Conservation (phyloP, 441 rosid genomes). For the Metrosideros polymorpha region DNA sequence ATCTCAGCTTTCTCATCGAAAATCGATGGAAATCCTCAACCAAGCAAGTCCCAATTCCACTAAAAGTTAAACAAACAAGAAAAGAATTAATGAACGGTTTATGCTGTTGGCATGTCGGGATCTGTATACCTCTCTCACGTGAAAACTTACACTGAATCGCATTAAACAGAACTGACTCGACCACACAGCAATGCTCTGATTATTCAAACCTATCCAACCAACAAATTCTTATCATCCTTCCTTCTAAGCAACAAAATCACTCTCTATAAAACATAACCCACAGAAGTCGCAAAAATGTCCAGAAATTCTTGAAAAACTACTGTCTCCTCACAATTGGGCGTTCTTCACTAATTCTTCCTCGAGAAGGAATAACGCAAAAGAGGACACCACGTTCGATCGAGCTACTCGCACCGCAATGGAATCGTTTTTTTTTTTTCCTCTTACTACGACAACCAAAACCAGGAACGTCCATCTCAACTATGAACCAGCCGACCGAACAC, state of each 20-base stretch:
- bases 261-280: neutral
- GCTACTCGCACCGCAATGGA: neutral
- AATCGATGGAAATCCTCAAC: neutral
- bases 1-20: neutral
- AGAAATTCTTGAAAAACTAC: neutral
- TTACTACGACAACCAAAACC: neutral
- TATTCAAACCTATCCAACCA: neutral
- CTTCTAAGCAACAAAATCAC: neutral
- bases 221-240: neutral
- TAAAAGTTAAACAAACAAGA: neutral
- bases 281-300: neutral
- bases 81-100: neutral
- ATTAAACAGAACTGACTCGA: neutral
- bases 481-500: neutral
- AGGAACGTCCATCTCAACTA: neutral
- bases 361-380: neutral
- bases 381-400: rapidly evolving
- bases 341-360: neutral
- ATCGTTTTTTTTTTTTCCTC: neutral
- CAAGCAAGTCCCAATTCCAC: neutral
- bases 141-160: neutral
- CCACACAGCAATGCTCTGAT: neutral
- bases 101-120: neutral
- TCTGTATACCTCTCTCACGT: neutral
- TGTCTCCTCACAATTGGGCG: neutral